phyloP scores from a whole-genome alignment of 139 green algal genomes.

The Trebouxia sp. region DNA sequence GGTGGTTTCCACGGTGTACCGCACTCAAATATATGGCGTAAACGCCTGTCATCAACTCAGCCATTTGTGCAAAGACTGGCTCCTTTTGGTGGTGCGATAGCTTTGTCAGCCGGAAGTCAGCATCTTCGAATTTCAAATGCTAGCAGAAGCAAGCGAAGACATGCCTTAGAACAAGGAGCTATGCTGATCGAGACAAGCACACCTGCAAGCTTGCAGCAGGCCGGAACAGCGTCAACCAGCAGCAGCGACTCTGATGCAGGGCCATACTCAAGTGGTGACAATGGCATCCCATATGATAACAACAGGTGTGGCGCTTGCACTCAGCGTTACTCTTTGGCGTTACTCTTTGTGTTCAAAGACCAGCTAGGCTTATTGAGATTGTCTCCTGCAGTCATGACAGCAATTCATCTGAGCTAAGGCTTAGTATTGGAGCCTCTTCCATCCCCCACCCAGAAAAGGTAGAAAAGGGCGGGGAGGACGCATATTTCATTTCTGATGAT shows the following conservation, averaged over 20 bases:
- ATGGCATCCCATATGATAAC: no score
- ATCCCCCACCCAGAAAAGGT: slow-evolving; percentile 82
- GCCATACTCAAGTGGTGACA: no score
- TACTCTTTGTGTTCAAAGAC: no score
- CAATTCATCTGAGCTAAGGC: neutral
- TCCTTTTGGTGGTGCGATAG: neutral
- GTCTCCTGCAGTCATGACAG: neutral
- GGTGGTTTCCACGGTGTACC: neutral
- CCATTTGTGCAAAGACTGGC: neutral
- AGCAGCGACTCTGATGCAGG: slow-evolving; percentile 1
- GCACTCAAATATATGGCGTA: neutral
- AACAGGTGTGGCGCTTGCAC: no score
- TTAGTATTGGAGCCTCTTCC: slow-evolving; percentile 14
- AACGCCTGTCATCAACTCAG: neutral
- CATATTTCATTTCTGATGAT: slow-evolving; percentile 71
- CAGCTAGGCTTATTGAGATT: no score
- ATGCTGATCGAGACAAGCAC: neutral
- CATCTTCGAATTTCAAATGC: neutral
- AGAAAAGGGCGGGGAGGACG: slow-evolving; percentile 85
- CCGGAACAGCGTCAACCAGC: neutral
- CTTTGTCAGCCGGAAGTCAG: neutral
- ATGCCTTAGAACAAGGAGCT: neutral
- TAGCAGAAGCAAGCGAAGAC: neutral
- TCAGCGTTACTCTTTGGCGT: no score
- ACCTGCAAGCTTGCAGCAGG: neutral